Evolutionary conservation across 2,329 filamentous ascomycete genomes (phyloP).

Genomic region (Tolypocladium album): DNA sequence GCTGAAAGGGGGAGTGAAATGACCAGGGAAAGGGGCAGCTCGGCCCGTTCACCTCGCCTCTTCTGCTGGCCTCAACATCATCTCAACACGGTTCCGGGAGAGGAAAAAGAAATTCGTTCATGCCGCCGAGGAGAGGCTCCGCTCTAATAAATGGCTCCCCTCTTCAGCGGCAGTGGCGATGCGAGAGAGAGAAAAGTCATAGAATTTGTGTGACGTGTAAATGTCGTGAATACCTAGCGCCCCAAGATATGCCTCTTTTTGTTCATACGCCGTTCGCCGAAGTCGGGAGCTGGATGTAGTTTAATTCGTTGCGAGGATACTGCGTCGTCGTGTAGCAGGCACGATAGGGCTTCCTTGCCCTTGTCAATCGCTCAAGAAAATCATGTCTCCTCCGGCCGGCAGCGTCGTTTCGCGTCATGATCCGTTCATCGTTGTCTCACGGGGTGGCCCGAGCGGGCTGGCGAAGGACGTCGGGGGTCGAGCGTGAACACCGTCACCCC

Average conservation of each 20-base stretch:
- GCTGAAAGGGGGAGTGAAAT: not conserved
- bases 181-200: not conserved
- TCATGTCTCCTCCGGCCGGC: conserved; percentile 5
- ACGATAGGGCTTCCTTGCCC: conserved; percentile 7
- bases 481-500: not conserved
- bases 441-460: not conserved
- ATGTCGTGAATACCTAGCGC: conserved; percentile 24
- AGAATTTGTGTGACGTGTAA: conserved; percentile 14
- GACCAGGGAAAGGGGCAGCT: not conserved
- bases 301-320: conserved; percentile 21
- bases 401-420: conserved; percentile 3
- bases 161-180: not conserved
- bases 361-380: conserved; percentile 15
- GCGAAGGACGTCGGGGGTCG: not conserved
- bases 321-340: conserved; percentile 20
- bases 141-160: not conserved
- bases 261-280: conserved; percentile 28
- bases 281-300: conserved; percentile 20
- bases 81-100: not conserved
- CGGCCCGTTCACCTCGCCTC: not conserved
- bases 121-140: not conserved
- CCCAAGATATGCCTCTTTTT: conserved; percentile 25
- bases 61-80: not conserved
- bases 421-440: not conserved
- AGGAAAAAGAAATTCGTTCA: not conserved